A percentile compares a stretch with the other conserved stretches of the same genome.
These are phyloP conservation scores for Blastomyces percursus DNA, from an alignment of 2,329 filamentous ascomycete species.

Conservation along the genomic window DNA sequence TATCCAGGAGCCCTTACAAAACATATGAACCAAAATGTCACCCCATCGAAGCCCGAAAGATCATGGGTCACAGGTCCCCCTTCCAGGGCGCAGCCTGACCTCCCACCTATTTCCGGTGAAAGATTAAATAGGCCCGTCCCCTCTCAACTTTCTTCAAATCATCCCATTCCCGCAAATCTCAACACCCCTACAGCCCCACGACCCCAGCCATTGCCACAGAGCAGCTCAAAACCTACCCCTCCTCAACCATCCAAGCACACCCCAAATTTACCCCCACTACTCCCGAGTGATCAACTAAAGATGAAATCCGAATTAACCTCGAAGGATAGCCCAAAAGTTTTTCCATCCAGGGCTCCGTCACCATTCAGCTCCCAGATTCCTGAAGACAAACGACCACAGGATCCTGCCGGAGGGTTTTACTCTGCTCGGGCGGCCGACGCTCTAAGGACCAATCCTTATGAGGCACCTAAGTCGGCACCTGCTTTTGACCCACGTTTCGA, in stretches of 20 bases:
- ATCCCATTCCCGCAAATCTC: constrained; percentile 4
- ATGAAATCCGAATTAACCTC: constrained; percentile 5
- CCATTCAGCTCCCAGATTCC: constrained; percentile 21
- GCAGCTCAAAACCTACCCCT: constrained; percentile 12
- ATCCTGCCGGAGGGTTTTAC: constrained; percentile 52
- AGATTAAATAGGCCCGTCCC: constrained; percentile 3
- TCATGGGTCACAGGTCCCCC: constrained; percentile 18
- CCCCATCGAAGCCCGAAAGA: constrained; percentile 31
- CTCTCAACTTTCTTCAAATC: constrained; percentile 6
- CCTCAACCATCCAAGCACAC: constrained; percentile 17
- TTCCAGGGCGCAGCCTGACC: constrained; percentile 11
- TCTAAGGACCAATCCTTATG: constrained; percentile 42
- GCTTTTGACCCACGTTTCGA: constrained; percentile 64
- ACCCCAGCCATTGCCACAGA: constrained; percentile 14
- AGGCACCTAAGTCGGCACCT: constrained; percentile 35
- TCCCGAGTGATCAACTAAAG: constrained; percentile 17
- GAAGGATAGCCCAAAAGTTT: constrained; percentile 9
- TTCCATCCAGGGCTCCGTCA: constrained; percentile 15
- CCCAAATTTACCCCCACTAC: constrained; percentile 13
- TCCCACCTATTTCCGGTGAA: constrained; percentile 8
- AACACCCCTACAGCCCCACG: constrained; percentile 7
- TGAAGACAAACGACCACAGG: constrained; percentile 13
- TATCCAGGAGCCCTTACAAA: background rate
- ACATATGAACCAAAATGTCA: constrained; percentile 20
- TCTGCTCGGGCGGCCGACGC: constrained; percentile 56